Base-by-base conservation (phyloP, 306 rosid species). In the Datisca glomerata region DNA sequence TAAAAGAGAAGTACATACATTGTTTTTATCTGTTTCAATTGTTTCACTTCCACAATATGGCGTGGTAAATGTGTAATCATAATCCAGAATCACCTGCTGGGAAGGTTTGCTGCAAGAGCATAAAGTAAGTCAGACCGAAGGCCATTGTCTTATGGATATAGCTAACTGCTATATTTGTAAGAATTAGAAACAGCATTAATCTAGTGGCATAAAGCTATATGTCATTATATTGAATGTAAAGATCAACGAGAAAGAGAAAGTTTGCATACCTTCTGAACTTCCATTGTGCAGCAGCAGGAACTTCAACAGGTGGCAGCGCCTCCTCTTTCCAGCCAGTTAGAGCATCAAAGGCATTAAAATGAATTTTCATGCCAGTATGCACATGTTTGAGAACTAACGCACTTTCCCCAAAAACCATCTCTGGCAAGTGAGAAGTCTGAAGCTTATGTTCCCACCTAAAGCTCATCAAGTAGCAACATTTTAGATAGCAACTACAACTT, bases 221-320 rank as follows among this genome's bases (percentile, higher is more conserved):
- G n/a, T n/a, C n/a, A n/a, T n/a, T n/a, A n/a, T n/a, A n/a, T n/a
- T 11, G 13, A 31, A 31, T 4, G n/a, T 8, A 31, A 8, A 14
- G 14, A 31, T 12, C 10, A 8, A 31, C 36, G 9, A 31, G 13
- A 11, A 31, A 31, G n/a, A n/a, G 23, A 24, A 11, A 29, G n/a
- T 7, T 22, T 21, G 8, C 39, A 43, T 53, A 75, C 98, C 86
- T 51, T 59, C 98, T 66, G 59, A 89, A 89, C 62, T 89, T 89
- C 98, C 98, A 89, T 57, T 89, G 39, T 27, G 91, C 98, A 7
- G 98, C 98, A 2, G 98, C 98, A 12, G 95, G 98, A 55, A 89
- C 98, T 51, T 89, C 93, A 55, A 89, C 95, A 0, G 98, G 93
- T 0, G 92, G 98, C 75, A 84, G 67, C 8, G 91, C 95, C 58